These are phyloP conservation scores for Globisporangium perplexum DNA, from an alignment of 352 stramenopile species.

Conservation along the genomic window DNA sequence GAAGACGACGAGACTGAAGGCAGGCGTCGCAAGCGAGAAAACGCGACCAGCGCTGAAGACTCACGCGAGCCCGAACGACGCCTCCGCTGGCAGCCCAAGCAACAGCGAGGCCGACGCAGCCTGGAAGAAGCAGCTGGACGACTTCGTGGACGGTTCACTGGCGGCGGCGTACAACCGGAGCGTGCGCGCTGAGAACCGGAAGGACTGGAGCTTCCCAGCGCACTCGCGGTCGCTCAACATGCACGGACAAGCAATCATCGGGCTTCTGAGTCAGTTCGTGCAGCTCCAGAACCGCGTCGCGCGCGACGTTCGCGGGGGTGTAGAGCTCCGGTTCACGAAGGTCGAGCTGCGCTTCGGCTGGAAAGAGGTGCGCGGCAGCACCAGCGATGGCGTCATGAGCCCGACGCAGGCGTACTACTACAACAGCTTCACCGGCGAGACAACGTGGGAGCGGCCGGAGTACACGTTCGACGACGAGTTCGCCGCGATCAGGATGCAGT, in stretches of 20 bases:
- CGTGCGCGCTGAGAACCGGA: slow-evolving; percentile 35
- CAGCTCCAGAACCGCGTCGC: slow-evolving; percentile 23
- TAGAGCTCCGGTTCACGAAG: slow-evolving; percentile 40
- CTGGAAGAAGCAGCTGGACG: slow-evolving; percentile 11
- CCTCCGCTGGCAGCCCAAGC: not conserved
- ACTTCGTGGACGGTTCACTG: slow-evolving; percentile 14
- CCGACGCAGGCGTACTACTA: slow-evolving; percentile 35
- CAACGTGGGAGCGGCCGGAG: slow-evolving; percentile 49
- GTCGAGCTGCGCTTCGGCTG: slow-evolving; percentile 65
- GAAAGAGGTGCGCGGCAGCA: slow-evolving; percentile 23
- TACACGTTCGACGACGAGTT: slow-evolving; percentile 69
- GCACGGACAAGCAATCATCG: slow-evolving; percentile 37
- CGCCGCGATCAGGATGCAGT: slow-evolving; percentile 59
- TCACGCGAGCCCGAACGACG: not conserved
- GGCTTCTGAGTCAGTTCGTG: slow-evolving; percentile 32
- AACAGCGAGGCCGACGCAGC: slow-evolving; percentile 1
- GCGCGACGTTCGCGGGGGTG: slow-evolving; percentile 7
- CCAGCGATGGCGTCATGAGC: not conserved
- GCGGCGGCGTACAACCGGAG: slow-evolving; percentile 45
- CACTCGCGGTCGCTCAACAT: slow-evolving; percentile 43
- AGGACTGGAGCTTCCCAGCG: slow-evolving; percentile 44
- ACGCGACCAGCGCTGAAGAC: not conserved
- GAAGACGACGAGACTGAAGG: not conserved
- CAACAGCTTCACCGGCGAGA: slow-evolving; percentile 31
- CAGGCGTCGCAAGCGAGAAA: not conserved